Evolutionary conservation across 805 yeast genomes (phyloP).

Genomic region (Candida tammaniensis): DNA sequence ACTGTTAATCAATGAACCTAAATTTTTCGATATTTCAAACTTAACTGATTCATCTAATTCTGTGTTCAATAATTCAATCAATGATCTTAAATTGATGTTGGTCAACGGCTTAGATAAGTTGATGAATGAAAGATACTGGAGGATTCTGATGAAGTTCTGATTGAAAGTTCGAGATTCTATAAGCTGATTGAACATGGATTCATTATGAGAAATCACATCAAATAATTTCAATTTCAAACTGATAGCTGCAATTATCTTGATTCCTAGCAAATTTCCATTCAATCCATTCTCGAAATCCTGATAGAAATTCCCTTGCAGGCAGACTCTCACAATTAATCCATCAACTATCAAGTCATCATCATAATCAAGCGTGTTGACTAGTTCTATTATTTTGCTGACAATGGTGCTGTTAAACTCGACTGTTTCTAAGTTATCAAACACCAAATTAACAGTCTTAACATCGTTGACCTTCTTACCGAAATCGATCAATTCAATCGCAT

Average conservation of each 20-base stretch:
- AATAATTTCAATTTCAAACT: constrained; percentile 4
- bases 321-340: constrained; percentile 3
- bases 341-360: constrained; percentile 2
- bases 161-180: constrained; percentile 4
- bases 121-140: constrained; percentile 12
- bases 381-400: constrained; percentile 4
- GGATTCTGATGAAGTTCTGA: constrained; percentile 3
- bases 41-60: constrained; percentile 34
- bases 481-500: constrained; percentile 7
- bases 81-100: constrained; percentile 4
- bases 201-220: constrained; percentile 7
- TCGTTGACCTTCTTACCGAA: constrained; percentile 10
- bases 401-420: not conserved
- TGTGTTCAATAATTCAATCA: constrained; percentile 15
- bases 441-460: constrained; percentile 7
- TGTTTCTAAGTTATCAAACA: constrained; percentile 8
- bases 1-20: constrained; percentile 45
- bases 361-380: constrained; percentile 4
- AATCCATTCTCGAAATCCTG: constrained; percentile 5
- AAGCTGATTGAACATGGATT: constrained; percentile 5
- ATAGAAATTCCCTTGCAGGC: constrained; percentile 10
- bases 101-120: constrained; percentile 5
- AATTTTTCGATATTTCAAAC: constrained; percentile 49
- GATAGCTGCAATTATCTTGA: constrained; percentile 8
- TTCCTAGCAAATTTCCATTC: constrained; percentile 4